A percentile compares a stretch with the other conserved stretches of the same genome.
These are phyloP conservation scores for Rhizoclosmatium globosum DNA, from an alignment of 192 early-diverging fungal species.

Conservation along the genomic window DNA sequence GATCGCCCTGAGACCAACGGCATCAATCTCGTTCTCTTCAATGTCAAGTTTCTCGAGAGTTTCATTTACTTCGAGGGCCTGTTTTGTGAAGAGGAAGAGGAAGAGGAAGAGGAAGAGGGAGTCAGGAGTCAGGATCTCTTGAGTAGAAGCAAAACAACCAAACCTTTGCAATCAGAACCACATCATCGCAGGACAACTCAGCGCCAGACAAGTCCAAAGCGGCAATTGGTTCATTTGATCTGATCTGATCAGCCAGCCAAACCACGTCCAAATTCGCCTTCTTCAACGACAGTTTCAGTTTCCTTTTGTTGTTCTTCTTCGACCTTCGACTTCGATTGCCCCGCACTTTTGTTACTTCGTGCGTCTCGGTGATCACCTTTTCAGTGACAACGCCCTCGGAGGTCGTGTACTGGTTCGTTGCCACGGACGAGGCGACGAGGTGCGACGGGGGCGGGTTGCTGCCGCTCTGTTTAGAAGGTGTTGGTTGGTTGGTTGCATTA, in stretches of 20 bases:
- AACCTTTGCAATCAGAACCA: constrained; percentile 19
- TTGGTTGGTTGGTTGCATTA: too few relatives aligned
- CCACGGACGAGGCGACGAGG: too few relatives aligned
- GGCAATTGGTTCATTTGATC: not conserved
- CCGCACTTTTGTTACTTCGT: not conserved
- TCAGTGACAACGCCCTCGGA: constrained; percentile 15
- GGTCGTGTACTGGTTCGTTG: not conserved
- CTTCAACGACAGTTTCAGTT: constrained; percentile 6
- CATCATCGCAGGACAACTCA: constrained; percentile 11
- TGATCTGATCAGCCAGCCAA: not conserved
- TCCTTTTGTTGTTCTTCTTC: constrained; percentile 1
- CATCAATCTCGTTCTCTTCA: constrained; percentile 50
- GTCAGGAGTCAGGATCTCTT: not conserved
- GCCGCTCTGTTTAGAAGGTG: too few relatives aligned
- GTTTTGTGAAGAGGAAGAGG: not conserved
- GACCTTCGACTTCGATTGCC: constrained; percentile 22
- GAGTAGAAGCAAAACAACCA: not conserved
- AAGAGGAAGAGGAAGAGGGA: not conserved
- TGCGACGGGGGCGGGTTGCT: too few relatives aligned
- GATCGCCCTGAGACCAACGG: constrained; percentile 49
- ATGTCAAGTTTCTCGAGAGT: constrained; percentile 50
- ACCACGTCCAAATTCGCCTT: constrained; percentile 19
- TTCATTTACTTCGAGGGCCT: constrained; percentile 42
- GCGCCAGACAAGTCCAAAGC: constrained; percentile 18
- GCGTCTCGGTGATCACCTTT: constrained; percentile 23